Evolutionary conservation across 2,329 filamentous ascomycete genomes (phyloP), one percentile per base, ranked within the genome.

Genomic region (Xylariaceae sp.): DNA sequence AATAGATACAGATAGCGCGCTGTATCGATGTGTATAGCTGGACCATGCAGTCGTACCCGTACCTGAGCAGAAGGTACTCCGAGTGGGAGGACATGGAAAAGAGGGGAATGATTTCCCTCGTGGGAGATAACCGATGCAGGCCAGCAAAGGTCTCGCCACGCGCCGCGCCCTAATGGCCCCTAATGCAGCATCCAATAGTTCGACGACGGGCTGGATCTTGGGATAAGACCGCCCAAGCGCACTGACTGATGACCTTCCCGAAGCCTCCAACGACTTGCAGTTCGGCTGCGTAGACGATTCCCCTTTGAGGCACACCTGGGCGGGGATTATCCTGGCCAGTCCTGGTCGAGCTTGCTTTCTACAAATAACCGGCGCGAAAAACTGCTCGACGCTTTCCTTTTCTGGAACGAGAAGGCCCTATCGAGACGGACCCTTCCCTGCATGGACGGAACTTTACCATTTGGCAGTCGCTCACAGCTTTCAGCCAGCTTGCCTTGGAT

Each of bases 141-240:
- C 47, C 38, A 41, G 36, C 38, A 23, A 41, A n/a, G n/a, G n/a
- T n/a, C n/a, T n/a, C n/a, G n/a, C n/a, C n/a, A n/a, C n/a, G n/a
- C n/a, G n/a, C n/a, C n/a, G n/a, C n/a, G 38, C 38, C 40, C 39
- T 41, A 41, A 31, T 46, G 36, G 30, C 40, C 43, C 43, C 46
- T 50, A 50, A 50, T 50, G 48, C 48, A 50, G 36, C 40, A 44
- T 48, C 37, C 47, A 50, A 50, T 50, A 50, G 47, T 50, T 40
- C 36, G 40, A 46, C 43, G 41, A 46, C 40, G 43, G 46, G 46
- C 43, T 48, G 45, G 45, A 43, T 40, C 42, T 46, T 41, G 40
- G 31, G 34, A 43, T 35, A 28, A 38, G 38, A 34, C 45, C 42
- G 38, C 39, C 43, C 33, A 42, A 11, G 21, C 11, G 21, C 21